Conservation (phyloP, 805 yeast species). For the Tetrapisispora namnaoensis region DNA sequence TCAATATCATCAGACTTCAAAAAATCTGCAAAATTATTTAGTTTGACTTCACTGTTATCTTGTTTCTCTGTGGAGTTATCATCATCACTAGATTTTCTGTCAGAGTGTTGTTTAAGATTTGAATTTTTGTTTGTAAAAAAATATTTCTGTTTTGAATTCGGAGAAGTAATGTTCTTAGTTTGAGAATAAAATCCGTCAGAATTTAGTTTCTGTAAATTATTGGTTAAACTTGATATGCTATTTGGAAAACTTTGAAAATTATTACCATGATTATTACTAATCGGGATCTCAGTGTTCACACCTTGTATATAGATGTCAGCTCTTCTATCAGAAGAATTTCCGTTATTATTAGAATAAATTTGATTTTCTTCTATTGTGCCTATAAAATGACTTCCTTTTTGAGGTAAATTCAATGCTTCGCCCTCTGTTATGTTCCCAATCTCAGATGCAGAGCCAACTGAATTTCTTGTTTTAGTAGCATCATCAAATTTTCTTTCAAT, state of each 20-base stretch:
- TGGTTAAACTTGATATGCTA: conserved; percentile 27
- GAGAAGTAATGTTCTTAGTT: not conserved
- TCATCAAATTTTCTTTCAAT: conserved; percentile 33
- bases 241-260: conserved; percentile 15
- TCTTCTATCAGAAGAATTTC: no score
- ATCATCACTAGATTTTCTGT: not conserved
- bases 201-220: conserved; percentile 19
- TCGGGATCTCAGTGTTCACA: not conserved
- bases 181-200: conserved; percentile 7
- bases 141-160: not conserved
- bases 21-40: conserved; percentile 35
- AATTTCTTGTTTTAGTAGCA: conserved; percentile 1
- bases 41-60: not conserved
- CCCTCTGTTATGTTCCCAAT: not conserved
- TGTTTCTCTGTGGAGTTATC: not conserved
- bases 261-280: not conserved
- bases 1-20: conserved; percentile 31
- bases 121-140: not conserved
- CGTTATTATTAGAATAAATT: not conserved
- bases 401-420: not conserved
- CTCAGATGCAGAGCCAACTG: not conserved
- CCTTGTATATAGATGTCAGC: not conserved
- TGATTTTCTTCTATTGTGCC: not conserved
- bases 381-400: not conserved
- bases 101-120: not conserved